Percentiles rank a stretch among this genome's conserved stretches.
phyloP scores from a whole-genome alignment of 306 rosid species.

The Castanopsis chinensis region DNA sequence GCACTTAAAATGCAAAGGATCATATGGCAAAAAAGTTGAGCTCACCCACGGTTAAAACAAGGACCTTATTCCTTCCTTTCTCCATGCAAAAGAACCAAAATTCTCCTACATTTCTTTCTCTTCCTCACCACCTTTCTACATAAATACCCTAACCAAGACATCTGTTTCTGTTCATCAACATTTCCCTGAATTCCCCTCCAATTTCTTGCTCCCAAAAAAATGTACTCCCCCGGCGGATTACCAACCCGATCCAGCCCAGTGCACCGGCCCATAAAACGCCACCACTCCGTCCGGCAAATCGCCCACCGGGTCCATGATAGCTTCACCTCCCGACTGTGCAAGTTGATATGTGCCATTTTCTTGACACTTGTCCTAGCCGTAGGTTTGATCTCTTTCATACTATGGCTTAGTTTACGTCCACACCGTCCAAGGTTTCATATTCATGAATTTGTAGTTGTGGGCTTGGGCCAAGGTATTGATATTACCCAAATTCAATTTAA shows the following conservation, averaged over 20 bases:
- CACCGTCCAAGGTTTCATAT: conserved; percentile 80
- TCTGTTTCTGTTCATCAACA: conserved; percentile 17
- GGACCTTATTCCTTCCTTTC: conserved; percentile 62
- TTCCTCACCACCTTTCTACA: conserved; percentile 27
- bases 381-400: conserved; percentile 61
- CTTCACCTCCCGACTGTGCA: conserved; percentile 69
- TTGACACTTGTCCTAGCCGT: conserved; percentile 48
- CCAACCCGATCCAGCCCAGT: conserved; percentile 37
- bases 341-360: conserved; percentile 63
- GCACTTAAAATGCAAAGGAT: neutral
- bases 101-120: conserved; percentile 22
- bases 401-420: conserved; percentile 86
- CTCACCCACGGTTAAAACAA: neutral
- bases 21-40: neutral
- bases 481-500: conserved; percentile 46
- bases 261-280: conserved; percentile 45
- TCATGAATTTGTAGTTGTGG: conserved; percentile 58
- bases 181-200: neutral
- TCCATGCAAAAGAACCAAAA: conserved; percentile 42
- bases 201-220: conserved; percentile 14
- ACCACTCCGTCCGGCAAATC: conserved; percentile 55
- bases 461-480: conserved; percentile 46
- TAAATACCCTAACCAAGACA: neutral
- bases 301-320: conserved; percentile 77
- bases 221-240: conserved; percentile 32